These are phyloP conservation scores for Cynanchum wilfordii DNA, from an alignment of 257 asterid species.

Conservation along the genomic window DNA sequence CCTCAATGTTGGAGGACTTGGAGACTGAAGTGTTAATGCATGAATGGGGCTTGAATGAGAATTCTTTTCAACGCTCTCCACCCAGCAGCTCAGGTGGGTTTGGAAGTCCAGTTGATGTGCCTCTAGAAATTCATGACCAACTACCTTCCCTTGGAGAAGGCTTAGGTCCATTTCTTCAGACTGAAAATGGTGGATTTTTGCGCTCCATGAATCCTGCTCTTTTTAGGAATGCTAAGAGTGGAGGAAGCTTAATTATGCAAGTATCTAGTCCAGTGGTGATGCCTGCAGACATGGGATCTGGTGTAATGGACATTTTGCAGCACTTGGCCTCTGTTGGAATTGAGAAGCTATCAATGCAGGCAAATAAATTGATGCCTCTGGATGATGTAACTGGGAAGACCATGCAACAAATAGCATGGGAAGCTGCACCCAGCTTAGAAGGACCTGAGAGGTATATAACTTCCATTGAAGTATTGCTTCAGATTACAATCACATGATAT, in stretches of 20 bases:
- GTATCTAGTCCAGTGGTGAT: slow-evolving; percentile 87
- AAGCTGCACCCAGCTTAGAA: slow-evolving; percentile 50
- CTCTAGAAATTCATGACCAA: slow-evolving; percentile 46
- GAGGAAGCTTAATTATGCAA: slow-evolving; percentile 87
- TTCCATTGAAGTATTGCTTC: slow-evolving; percentile 6
- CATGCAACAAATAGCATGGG: slow-evolving; percentile 79
- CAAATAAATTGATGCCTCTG: slow-evolving; percentile 82
- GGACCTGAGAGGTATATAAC: slow-evolving; percentile 63
- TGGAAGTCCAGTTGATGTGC: slow-evolving; percentile 57
- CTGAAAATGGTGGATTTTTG: slow-evolving; percentile 74
- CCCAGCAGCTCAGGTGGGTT: slow-evolving; percentile 46
- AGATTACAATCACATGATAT: background rate
- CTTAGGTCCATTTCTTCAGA: slow-evolving; percentile 73
- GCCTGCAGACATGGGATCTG: slow-evolving; percentile 95
- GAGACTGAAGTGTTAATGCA: slow-evolving; percentile 88
- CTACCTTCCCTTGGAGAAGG: slow-evolving; percentile 82
- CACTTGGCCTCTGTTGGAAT: slow-evolving; percentile 83
- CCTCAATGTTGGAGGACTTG: slow-evolving; percentile 64
- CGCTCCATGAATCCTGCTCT: slow-evolving; percentile 83
- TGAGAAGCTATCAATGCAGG: slow-evolving; percentile 93
- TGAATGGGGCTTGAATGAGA: slow-evolving; percentile 74
- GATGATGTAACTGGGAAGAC: slow-evolving; percentile 88
- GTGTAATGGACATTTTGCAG: slow-evolving; percentile 74
- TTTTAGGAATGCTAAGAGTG: slow-evolving; percentile 55
- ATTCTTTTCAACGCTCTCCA: slow-evolving; percentile 64